phyloP scores from a whole-genome alignment of 1,284 basidiomycete species.

The Sanguinoderma infundibulare region DNA sequence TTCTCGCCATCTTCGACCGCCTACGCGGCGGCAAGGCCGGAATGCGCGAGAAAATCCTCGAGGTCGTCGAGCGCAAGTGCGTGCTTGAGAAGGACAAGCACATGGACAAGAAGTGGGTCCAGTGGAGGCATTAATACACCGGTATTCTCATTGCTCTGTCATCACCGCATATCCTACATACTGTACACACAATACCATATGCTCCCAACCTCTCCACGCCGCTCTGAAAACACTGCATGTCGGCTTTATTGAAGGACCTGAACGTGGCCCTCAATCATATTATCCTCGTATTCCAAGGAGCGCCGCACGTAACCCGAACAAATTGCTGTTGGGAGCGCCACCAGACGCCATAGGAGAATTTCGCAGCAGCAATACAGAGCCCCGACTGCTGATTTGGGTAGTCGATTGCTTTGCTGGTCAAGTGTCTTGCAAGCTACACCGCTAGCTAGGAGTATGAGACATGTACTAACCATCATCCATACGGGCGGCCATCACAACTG shows the following conservation, averaged over 20 bases:
- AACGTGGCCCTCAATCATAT: not conserved
- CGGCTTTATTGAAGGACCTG: not conserved
- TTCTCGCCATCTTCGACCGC: slow-evolving; percentile 57
- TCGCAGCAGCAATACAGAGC: not conserved
- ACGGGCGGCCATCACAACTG: not conserved
- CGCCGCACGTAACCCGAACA: not conserved
- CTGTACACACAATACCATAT: slow-evolving; percentile 3
- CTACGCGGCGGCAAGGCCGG: slow-evolving; percentile 66
- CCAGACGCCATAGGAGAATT: not conserved
- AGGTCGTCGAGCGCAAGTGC: slow-evolving; percentile 71
- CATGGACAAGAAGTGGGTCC: slow-evolving; percentile 58
- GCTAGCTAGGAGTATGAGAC: not conserved
- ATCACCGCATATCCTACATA: not conserved
- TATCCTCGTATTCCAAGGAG: not conserved
- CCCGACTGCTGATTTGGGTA: not conserved
- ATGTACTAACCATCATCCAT: not conserved
- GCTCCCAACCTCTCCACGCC: not conserved
- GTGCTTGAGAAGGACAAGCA: slow-evolving; percentile 54
- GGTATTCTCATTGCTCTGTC: not conserved
- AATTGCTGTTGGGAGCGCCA: not conserved
- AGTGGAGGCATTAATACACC: slow-evolving; percentile 52
- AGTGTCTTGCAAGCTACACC: not conserved
- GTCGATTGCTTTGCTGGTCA: not conserved
- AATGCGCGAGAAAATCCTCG: slow-evolving; percentile 73
- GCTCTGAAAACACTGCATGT: not conserved